Conservation (phyloP, 75 land plant genomes). For the Isoetes taiwanensis region DNA sequence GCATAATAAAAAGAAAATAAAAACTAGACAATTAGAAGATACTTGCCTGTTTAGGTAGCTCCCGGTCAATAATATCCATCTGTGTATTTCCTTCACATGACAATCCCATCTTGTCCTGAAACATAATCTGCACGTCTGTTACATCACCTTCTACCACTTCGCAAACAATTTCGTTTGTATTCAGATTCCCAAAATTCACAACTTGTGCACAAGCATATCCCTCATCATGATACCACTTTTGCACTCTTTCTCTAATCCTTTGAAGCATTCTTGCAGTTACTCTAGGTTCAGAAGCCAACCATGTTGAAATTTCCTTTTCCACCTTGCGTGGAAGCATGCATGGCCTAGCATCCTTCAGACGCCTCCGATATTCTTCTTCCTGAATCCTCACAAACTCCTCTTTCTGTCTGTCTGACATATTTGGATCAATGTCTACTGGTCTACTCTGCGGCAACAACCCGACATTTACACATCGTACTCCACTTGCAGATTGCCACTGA, state of each 20-base stretch:
- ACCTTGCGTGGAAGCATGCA: constrained; percentile 59
- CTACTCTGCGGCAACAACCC: constrained; percentile 51
- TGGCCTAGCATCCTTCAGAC: constrained; percentile 44
- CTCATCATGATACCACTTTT: constrained; percentile 92
- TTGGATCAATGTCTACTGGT: constrained; percentile 40
- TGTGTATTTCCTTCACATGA: constrained; percentile 72
- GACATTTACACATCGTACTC: constrained; percentile 74
- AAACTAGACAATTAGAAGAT: not conserved
- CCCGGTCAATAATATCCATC: constrained; percentile 37
- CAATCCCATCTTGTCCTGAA: constrained; percentile 90
- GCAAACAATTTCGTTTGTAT: constrained; percentile 76
- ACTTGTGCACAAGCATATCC: constrained; percentile 97
- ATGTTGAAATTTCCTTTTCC: constrained; percentile 34
- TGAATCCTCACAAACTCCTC: constrained; percentile 27
- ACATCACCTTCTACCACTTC: constrained; percentile 96
- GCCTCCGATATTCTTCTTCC: constrained; percentile 53
- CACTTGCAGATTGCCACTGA: constrained; percentile 63
- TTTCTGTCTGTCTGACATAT: constrained; percentile 56
- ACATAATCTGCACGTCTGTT: constrained; percentile 61
- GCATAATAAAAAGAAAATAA: not conserved
- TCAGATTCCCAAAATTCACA: constrained; percentile 93
- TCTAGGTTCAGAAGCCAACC: constrained; percentile 41
- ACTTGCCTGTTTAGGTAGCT: constrained; percentile 69
- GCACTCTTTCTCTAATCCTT: constrained; percentile 65
- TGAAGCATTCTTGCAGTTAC: constrained; percentile 80